phyloP scores from a whole-genome alignment of 225 moss, liverwort and hornwort genomes.

The Asterella californica region DNA sequence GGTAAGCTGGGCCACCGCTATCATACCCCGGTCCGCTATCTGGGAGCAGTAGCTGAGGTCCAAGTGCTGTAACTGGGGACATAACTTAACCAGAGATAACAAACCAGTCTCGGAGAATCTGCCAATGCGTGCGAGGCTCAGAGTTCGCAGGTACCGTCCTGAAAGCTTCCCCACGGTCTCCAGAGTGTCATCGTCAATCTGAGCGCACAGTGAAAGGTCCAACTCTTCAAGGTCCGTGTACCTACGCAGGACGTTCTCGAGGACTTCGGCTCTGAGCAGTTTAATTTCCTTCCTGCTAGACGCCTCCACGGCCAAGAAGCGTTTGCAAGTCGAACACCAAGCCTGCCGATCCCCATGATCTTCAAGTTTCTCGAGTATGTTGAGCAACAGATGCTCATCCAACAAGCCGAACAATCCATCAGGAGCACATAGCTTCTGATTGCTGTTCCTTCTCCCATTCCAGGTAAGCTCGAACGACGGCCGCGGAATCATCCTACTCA shows the following conservation, averaged over 20 bases:
- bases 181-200: slow-evolving; percentile 43
- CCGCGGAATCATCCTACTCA: background rate
- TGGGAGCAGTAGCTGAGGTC: slow-evolving; percentile 52
- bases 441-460: background rate
- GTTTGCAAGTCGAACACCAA: slow-evolving; percentile 59
- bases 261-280: slow-evolving; percentile 43
- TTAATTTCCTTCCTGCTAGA: slow-evolving; percentile 45
- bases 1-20: slow-evolving; percentile 40
- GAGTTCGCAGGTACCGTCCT: slow-evolving; percentile 38
- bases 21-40: slow-evolving; percentile 43
- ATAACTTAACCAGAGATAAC: slow-evolving; percentile 29
- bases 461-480: background rate
- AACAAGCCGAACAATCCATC: slow-evolving; percentile 29
- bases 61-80: slow-evolving; percentile 41
- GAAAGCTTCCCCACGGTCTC: slow-evolving; percentile 42
- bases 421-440: background rate
- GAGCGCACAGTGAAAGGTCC: slow-evolving; percentile 55
- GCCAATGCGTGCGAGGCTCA: slow-evolving; percentile 42
- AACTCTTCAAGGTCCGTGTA: slow-evolving; percentile 49
- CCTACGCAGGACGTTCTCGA: slow-evolving; percentile 44
- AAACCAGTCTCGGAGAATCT: slow-evolving; percentile 44
- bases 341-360: slow-evolving; percentile 57
- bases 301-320: slow-evolving; percentile 46
- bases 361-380: slow-evolving; percentile 41
- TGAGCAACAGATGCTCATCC: slow-evolving; percentile 44